These are phyloP conservation scores for Chytriomyces hyalinus DNA, from an alignment of 192 early-diverging fungal genomes.

Conservation along the genomic window DNA sequence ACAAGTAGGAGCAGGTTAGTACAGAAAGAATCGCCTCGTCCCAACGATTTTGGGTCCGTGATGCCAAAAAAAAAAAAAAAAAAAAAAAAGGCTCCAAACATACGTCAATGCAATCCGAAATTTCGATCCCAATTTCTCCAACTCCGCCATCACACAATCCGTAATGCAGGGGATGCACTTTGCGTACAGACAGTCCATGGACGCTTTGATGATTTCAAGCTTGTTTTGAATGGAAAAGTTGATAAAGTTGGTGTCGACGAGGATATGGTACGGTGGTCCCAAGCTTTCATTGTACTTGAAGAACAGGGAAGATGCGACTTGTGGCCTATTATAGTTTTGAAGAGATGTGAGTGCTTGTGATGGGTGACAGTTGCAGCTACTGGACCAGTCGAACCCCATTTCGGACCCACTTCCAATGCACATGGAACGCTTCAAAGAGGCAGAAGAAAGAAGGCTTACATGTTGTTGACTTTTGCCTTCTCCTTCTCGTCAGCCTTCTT, in stretches of 20 bases:
- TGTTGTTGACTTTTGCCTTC: constrained; percentile 71
- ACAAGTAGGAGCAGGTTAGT: neutral
- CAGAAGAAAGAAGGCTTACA: constrained; percentile 61
- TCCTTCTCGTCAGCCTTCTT: constrained; percentile 73
- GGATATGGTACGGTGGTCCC: constrained; percentile 93
- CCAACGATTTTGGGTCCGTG: neutral
- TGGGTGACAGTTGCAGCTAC: neutral
- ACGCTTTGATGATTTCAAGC: constrained; percentile 91
- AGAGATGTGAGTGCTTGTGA: neutral
- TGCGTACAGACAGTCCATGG: constrained; percentile 87
- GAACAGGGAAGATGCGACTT: constrained; percentile 92
- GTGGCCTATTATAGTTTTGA: constrained; percentile 59
- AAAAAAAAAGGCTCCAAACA: neutral
- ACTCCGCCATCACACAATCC: constrained; percentile 98
- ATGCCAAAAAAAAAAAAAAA: constrained; percentile 5
- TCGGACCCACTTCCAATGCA: too few species aligned
- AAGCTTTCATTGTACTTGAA: constrained; percentile 96
- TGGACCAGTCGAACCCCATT: too few species aligned
- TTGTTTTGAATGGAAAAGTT: constrained; percentile 99
- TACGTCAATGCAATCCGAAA: constrained; percentile 91
- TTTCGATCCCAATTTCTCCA: constrained; percentile 97
- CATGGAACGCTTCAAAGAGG: neutral
- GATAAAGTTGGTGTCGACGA: constrained; percentile 99
- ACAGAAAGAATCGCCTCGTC: too few species aligned
- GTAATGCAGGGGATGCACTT: constrained; percentile 92